A percentile compares a stretch with the other conserved stretches of the same genome.
These are phyloP conservation scores for Saccharomyces eubayanus DNA, from an alignment of 805 yeast genomes.

Conservation along the genomic window DNA sequence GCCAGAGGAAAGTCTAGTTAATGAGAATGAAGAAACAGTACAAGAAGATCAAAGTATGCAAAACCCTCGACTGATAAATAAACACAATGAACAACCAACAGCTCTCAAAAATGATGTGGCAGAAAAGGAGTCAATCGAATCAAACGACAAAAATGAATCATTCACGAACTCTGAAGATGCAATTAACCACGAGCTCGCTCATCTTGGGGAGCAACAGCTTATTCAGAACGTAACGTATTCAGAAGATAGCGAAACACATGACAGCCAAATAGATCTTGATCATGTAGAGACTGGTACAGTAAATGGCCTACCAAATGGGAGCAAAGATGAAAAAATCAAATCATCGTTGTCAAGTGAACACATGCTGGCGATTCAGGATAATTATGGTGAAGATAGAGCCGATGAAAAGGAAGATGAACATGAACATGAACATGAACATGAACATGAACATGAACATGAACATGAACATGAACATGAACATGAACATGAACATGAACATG, in stretches of 20 bases:
- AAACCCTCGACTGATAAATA: neutral
- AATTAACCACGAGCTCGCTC: neutral
- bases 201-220: neutral
- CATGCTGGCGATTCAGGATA: neutral
- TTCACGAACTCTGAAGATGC: neutral
- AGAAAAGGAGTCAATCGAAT: neutral
- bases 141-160: neutral
- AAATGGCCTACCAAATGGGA: neutral
- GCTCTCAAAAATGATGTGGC: neutral
- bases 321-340: neutral
- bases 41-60: neutral
- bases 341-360: neutral
- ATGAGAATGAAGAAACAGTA: neutral
- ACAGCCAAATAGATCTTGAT: neutral
- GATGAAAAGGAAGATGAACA: neutral
- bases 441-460: no score
- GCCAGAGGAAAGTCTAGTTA: neutral
- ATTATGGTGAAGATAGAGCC: neutral
- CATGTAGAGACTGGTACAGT: neutral
- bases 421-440: neutral
- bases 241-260: neutral
- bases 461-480: no score
- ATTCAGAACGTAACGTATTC: neutral
- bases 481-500: no score
- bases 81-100: neutral